Evolutionary conservation across 2,329 filamentous ascomycete genomes (phyloP).

Genomic region (Paecilomyces sp.): DNA sequence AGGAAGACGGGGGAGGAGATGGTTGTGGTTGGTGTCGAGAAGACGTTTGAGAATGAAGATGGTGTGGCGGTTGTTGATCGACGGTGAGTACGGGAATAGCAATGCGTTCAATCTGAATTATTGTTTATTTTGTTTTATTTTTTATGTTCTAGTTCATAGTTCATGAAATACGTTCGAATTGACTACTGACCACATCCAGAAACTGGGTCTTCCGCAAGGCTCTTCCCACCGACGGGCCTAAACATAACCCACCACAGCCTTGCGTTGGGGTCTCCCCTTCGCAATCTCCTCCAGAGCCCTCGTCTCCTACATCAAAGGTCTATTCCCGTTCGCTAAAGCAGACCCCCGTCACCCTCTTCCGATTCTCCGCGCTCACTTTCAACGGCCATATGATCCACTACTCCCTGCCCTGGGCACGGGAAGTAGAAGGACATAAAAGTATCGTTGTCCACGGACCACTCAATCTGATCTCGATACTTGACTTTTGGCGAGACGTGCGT

Average conservation of each 20-base stretch:
- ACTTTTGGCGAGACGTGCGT: conserved; percentile 37
- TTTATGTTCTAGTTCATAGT: no score
- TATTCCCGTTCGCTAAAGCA: conserved; percentile 28
- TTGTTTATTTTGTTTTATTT: no score
- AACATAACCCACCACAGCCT: conserved; percentile 1
- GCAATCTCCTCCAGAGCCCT: conserved; percentile 13
- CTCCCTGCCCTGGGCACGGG: conserved; percentile 34
- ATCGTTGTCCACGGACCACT: conserved; percentile 38
- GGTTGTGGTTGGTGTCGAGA: conserved; percentile 59
- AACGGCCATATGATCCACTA: conserved; percentile 41
- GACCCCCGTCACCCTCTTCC: conserved; percentile 34
- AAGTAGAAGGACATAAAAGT: conserved; percentile 36
- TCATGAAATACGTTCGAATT: no score
- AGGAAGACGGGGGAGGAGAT: conserved; percentile 51
- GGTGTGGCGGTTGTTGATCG: conserved; percentile 50
- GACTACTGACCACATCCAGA: conserved; percentile 10
- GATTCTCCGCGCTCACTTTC: conserved; percentile 38
- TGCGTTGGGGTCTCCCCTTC: conserved; percentile 3
- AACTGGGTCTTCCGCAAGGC: conserved; percentile 41
- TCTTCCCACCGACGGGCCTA: conserved; percentile 11
- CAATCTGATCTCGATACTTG: conserved; percentile 36
- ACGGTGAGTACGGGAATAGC: conserved; percentile 28
- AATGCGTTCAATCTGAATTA: no score
- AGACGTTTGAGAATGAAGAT: conserved; percentile 47
- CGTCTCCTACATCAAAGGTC: conserved; percentile 12